Evolutionary conservation across 352 stramenopile genomes (phyloP), one percentile per base, ranked within the genome.

Genomic region (Phytophthora colocasiae): DNA sequence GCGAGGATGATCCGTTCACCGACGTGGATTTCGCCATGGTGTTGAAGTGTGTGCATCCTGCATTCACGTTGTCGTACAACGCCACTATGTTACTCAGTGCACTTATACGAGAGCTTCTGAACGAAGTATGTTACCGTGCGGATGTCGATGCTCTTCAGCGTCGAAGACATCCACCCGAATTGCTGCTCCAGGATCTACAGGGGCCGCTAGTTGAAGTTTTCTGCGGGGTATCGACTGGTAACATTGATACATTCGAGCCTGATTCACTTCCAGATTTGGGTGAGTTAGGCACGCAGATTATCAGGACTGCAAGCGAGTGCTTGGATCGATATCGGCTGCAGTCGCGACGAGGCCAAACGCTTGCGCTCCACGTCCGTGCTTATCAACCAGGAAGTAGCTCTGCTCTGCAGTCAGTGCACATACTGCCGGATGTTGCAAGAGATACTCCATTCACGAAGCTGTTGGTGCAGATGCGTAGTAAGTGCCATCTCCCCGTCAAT

Each of bases 1-100:
- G 77, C 32, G 77, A 81, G 36, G 77, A 87, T 47, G 80, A 85
- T 24, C 80, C 80, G 61, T 89, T 89, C 66, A 68, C 64, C 11
- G 80, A 89, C 7, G 75, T 84, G 43, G 80, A 89, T 53, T 89
- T 89, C 15, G 75, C 77, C 10, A 83, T 62, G 48, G 75, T 87
- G 51, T 75, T 89, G 60, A 87, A 87, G 69, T 85, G 77, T 53
- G 80, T 77, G 15, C 80, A 89, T 44, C 77, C 80, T 17, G 80
- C 77, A 50, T 87, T 85, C 76, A 87, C 80, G 17, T 68, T 89
- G 6, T 75, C 75, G 10, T 85, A 87, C 66, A 82, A 80, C 44
- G 75, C 80, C 14, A 84, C 76, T 1, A 70, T 74, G 36, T 48
- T 87, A 43, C 69, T 89, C 40, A 81, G 75, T 27, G 80, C 75